These are phyloP conservation scores for Boechera stricta DNA, from an alignment of 345 rosid species.

Conservation along the genomic window DNA sequence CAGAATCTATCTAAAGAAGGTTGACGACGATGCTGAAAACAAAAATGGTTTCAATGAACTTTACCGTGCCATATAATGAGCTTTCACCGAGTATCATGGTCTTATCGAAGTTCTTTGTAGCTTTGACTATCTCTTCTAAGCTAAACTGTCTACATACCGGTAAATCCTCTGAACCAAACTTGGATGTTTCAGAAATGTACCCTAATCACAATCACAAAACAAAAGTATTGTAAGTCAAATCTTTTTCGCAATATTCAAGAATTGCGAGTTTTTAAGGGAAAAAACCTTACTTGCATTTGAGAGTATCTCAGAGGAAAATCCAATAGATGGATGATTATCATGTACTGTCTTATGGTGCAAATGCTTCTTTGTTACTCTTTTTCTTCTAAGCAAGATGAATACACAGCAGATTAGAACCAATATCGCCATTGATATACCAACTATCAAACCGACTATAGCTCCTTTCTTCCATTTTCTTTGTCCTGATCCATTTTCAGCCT, in stretches of 20 bases:
- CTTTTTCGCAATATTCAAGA: background rate
- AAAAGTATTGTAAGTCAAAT: background rate
- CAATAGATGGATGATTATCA: constrained; percentile 49
- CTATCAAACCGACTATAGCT: constrained; percentile 50
- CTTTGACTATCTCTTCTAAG: constrained; percentile 81
- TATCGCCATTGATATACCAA: constrained; percentile 45
- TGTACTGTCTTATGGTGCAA: constrained; percentile 55
- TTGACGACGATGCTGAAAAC: background rate
- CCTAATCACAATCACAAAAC: constrained; percentile 49
- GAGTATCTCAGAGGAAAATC: constrained; percentile 62
- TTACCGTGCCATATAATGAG: constrained; percentile 74
- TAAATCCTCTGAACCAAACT: constrained; percentile 68
- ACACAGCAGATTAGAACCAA: constrained; percentile 52
- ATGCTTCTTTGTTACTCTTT: constrained; percentile 58
- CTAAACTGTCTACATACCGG: constrained; percentile 62
- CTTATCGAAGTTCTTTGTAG: constrained; percentile 76
- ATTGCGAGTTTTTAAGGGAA: background rate
- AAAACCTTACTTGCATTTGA: constrained; percentile 61
- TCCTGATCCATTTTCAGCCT: constrained; percentile 37
- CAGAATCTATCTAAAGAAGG: constrained; percentile 17
- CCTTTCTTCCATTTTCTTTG: constrained; percentile 49
- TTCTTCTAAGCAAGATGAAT: constrained; percentile 47
- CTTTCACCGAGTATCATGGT: constrained; percentile 72
- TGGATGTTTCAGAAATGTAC: constrained; percentile 74
- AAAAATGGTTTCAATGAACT: background rate